A percentile compares a stretch with the other conserved stretches of the same genome.
These are phyloP conservation scores for Pestalotiopsis fici DNA, from an alignment of 2,329 filamentous ascomycete genomes.

Conservation along the genomic window DNA sequence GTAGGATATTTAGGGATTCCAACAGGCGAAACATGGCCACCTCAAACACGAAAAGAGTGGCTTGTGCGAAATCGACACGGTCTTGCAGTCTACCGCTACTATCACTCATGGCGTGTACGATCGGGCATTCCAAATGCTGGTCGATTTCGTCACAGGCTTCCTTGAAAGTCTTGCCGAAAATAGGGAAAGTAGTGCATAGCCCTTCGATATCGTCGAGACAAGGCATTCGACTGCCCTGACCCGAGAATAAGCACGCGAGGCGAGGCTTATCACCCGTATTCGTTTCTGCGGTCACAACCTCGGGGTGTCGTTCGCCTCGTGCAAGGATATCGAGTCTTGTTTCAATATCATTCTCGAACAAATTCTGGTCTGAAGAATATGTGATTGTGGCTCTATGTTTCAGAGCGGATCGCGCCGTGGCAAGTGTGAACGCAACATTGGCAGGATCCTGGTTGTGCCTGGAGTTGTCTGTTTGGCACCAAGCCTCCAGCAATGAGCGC, in stretches of 20 bases:
- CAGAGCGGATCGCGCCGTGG: constrained; percentile 3
- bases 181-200: constrained; percentile 16
- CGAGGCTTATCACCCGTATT: constrained; percentile 5
- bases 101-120: constrained; percentile 11
- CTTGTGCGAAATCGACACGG: constrained; percentile 28
- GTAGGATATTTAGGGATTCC: constrained; percentile 22
- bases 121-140: background rate
- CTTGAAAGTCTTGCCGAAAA: constrained; percentile 16
- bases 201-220: constrained; percentile 24
- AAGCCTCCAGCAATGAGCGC: background rate
- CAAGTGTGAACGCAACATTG: background rate
- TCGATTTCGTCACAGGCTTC: background rate
- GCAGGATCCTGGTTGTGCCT: background rate
- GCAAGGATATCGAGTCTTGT: background rate
- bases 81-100: constrained; percentile 16
- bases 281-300: background rate
- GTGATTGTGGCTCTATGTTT: background rate
- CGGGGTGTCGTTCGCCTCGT: background rate
- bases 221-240: constrained; percentile 28
- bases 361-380: background rate
- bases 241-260: constrained; percentile 30
- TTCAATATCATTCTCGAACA: background rate
- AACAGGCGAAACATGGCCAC: constrained; percentile 27
- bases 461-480: background rate
- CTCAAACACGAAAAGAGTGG: constrained; percentile 28